Percentiles rank a stretch among this genome's conserved stretches.
Conservation (phyloP, 2,329 filamentous ascomycete species). For the Rhinocladiella mackenziei region DNA sequence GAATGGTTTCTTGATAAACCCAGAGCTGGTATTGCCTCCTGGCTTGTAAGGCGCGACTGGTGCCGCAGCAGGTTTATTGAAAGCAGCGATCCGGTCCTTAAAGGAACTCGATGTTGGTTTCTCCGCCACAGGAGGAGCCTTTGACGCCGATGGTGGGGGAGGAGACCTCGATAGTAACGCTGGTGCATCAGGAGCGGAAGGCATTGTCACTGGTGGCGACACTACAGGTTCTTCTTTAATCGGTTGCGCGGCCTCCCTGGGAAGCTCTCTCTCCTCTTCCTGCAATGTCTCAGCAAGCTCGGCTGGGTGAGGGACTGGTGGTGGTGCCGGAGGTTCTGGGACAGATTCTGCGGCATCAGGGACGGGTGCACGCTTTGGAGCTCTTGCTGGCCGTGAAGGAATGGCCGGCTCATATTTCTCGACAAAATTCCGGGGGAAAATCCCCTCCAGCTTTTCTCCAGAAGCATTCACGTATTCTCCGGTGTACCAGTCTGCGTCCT, state of each 20-base stretch:
- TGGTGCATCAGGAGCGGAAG: constrained; percentile 13
- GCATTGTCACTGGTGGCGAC: constrained; percentile 32
- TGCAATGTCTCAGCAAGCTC: constrained; percentile 31
- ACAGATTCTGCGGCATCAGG: constrained; percentile 50
- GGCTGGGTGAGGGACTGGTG: constrained; percentile 25
- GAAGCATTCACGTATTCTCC: constrained; percentile 60
- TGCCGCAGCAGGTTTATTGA: constrained; percentile 83
- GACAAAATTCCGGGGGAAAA: constrained; percentile 97
- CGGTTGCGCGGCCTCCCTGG: constrained; percentile 13
- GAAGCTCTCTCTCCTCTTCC: constrained; percentile 12
- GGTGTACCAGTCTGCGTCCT: constrained; percentile 83
- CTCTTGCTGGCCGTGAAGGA: constrained; percentile 75
- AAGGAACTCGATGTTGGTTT: constrained; percentile 77
- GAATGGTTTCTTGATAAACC: constrained; percentile 94
- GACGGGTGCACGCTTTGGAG: constrained; percentile 57
- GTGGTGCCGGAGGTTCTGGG: constrained; percentile 30
- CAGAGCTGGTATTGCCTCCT: constrained; percentile 54
- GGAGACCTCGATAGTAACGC: constrained; percentile 33
- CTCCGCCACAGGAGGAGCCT: constrained; percentile 60
- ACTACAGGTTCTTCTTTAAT: constrained; percentile 28
- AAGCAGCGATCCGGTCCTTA: constrained; percentile 92
- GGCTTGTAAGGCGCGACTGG: constrained; percentile 90
- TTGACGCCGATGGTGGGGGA: constrained; percentile 39
- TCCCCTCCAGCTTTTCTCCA: constrained; percentile 74
- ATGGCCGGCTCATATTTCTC: constrained; percentile 90